Evolutionary conservation across 2,329 filamentous ascomycete species (phyloP).

Genomic region (Phaeosphaeria sp.): DNA sequence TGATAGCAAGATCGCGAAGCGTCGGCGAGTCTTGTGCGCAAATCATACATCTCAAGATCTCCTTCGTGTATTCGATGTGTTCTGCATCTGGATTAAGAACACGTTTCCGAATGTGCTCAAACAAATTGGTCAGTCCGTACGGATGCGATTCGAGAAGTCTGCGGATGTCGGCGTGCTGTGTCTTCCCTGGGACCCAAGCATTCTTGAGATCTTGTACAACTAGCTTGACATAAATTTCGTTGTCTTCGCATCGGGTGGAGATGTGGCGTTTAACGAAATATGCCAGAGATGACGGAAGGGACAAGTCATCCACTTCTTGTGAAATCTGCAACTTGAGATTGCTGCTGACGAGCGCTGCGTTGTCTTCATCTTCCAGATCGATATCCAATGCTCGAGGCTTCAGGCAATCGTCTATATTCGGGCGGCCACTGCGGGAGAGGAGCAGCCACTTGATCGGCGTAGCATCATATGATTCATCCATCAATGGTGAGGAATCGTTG

Average conservation of each 20-base stretch:
- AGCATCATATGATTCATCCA: conserved; percentile 3
- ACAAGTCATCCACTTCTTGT: conserved; percentile 20
- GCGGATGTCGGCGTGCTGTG: conserved; percentile 22
- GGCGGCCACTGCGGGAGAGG: conserved; percentile 26
- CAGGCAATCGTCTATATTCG: conserved; percentile 24
- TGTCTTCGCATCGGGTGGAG: conserved; percentile 26
- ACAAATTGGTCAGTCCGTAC: conserved; percentile 32
- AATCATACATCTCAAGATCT: conserved; percentile 27
- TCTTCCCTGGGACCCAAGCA: conserved; percentile 12
- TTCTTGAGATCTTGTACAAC: conserved; percentile 34
- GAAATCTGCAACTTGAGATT: conserved; percentile 25
- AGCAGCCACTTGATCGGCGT: conserved; percentile 26
- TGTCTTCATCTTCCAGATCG: conserved; percentile 24
- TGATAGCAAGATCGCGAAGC: conserved; percentile 29
- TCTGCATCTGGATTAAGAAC: conserved; percentile 19
- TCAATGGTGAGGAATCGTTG: not conserved
- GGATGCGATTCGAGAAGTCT: conserved; percentile 30
- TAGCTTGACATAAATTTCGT: conserved; percentile 30
- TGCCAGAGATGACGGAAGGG: conserved; percentile 18
- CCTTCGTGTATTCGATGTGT: conserved; percentile 32
- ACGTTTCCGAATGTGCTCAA: conserved; percentile 28
- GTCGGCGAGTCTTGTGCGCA: conserved; percentile 26
- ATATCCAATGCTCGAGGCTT: conserved; percentile 21
- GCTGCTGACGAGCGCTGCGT: conserved; percentile 22
- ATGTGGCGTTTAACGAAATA: conserved; percentile 34